Evolutionary conservation across 208 protist genomes (phyloP), one percentile per base, ranked within the genome.

Genomic region (Trypanosoma congolense): DNA sequence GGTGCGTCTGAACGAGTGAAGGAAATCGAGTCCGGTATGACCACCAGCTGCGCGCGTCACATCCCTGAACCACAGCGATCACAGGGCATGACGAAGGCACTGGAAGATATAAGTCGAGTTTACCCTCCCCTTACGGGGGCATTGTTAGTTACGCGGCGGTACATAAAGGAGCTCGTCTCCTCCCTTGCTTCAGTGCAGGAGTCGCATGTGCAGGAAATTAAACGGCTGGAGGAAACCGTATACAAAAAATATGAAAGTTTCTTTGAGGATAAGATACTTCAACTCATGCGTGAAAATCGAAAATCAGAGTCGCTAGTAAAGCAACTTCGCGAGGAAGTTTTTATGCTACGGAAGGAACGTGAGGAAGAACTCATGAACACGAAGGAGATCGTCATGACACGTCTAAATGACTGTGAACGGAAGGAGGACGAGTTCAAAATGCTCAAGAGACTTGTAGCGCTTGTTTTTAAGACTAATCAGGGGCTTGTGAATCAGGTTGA

Each of bases 381-480:
- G 14, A 92, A 92, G 65, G 61, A 70, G 54, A 55, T 69, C 22
- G 60, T 92, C 10, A 57, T 92, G 70, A 40, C 51, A 42, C 65
- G 79, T 19, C 50, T 89, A 33, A 78, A 88, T 49, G 68, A 73
- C 16, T 77, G 74, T 53, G 78, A 89, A 61, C 40, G 74, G 49
- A 75, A 76, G 25, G 84, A 87, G 51, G 77, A 86, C 22, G 77
- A 92, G 56, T 80, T 92, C 49, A 60, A 59, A 33, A 70, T 71
- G 42, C 85, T 84, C 49, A 69, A 77, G 30, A 73, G 75, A 58
- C 70, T 92, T 31, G 83, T 92, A 31, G 65, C 84, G 14, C 65
- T 77, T n/a, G 84, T 88, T 52, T 88, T 85, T 61, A 63, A 80
- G 31, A 81, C 75, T 8, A 88, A 88, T 52, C 68, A 83, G 49